A percentile compares a stretch with the other conserved stretches of the same genome.
Conservation (phyloP, 176 grass and related monocot genomes). For the Alloteropsis semialata region DNA sequence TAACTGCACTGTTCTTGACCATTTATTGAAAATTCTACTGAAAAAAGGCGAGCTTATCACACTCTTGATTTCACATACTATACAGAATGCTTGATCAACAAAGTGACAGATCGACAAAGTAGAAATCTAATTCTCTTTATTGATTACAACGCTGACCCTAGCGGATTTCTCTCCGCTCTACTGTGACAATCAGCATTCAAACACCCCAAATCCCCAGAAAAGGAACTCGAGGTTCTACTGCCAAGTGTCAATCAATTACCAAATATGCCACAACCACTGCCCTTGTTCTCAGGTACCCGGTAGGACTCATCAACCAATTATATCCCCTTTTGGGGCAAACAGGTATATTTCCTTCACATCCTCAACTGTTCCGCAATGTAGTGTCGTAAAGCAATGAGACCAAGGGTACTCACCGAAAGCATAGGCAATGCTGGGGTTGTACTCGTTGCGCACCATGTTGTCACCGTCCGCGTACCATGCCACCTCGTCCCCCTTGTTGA, state of each 20-base stretch:
- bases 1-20: not conserved
- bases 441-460: slow-evolving; percentile 88
- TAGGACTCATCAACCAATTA: not conserved
- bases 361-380: slow-evolving; percentile 1
- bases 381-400: not conserved
- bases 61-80: not conserved
- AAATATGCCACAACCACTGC: not conserved
- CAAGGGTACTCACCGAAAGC: slow-evolving; percentile 76
- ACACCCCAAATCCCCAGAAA: not conserved
- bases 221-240: not conserved
- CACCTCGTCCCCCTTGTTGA: slow-evolving; percentile 95
- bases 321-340: not conserved
- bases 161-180: not conserved
- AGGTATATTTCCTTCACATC: not conserved
- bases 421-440: slow-evolving; percentile 75
- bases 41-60: not conserved
- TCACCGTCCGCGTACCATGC: slow-evolving; percentile 94
- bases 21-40: not conserved
- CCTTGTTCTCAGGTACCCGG: not conserved
- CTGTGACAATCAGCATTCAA: not conserved
- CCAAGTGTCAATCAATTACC: not conserved
- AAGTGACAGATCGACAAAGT: not conserved
- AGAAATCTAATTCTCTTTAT: not conserved
- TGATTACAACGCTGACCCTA: not conserved
- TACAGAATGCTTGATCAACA: slow-evolving; percentile 1